Percentiles rank a stretch among this genome's conserved stretches.
These are phyloP conservation scores for Apiotrichum domesticum DNA, from an alignment of 1,284 basidiomycete genomes.

Conservation along the genomic window DNA sequence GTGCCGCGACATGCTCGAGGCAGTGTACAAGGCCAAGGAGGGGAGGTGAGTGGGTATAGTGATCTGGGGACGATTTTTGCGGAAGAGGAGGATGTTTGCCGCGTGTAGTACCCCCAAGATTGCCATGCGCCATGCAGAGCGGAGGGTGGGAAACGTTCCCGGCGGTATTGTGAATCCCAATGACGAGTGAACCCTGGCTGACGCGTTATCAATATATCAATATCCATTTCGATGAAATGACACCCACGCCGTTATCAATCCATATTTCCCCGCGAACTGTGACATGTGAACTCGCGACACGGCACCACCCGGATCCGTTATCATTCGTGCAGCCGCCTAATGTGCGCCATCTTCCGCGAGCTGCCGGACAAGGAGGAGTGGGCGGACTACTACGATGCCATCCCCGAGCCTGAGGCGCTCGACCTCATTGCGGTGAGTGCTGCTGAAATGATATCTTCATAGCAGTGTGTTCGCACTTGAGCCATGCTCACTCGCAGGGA, in stretches of 20 bases:
- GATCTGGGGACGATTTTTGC: background rate
- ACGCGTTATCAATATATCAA: background rate
- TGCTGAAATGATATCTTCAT: background rate
- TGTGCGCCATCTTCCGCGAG: constrained; percentile 37
- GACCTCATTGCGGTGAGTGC: constrained; percentile 40
- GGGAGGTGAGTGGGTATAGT: constrained; percentile 27
- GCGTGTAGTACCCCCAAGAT: too few species aligned
- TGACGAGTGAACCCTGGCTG: background rate
- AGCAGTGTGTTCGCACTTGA: background rate
- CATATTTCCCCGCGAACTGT: too few species aligned
- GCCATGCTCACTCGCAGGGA: constrained; percentile 14
- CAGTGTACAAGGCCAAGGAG: constrained; percentile 37
- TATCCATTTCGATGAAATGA: too few species aligned
- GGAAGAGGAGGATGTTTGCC: background rate
- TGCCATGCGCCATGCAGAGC: too few species aligned
- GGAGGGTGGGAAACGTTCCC: too few species aligned
- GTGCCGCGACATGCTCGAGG: constrained; percentile 37
- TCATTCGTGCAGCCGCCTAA: constrained; percentile 21
- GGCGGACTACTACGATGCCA: constrained; percentile 43
- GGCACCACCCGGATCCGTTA: background rate
- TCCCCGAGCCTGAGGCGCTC: constrained; percentile 43
- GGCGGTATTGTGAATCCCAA: too few species aligned
- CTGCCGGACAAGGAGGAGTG: constrained; percentile 36
- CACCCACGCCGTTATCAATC: too few species aligned
- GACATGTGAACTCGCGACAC: too few species aligned